Conservation (phyloP, 2,329 filamentous ascomycete species). For the Ramichloridium luteum region DNA sequence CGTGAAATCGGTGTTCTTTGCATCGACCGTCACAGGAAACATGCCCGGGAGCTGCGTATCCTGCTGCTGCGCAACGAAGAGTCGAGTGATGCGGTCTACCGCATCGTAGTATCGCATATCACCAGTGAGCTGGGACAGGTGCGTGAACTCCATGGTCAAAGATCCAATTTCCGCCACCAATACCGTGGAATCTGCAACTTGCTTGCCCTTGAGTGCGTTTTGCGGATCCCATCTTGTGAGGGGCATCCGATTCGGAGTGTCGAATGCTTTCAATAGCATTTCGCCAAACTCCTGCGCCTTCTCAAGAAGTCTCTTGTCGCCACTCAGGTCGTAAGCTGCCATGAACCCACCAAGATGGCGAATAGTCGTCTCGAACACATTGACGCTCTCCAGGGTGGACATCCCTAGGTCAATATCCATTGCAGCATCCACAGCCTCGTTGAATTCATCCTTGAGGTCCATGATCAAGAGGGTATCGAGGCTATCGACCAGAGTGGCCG, state of each 20-base stretch:
- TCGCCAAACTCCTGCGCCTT: slow-evolving; percentile 28
- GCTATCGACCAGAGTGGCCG: slow-evolving; percentile 34
- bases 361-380: slow-evolving; percentile 40
- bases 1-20: slow-evolving; percentile 29
- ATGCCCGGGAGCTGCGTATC: slow-evolving; percentile 35
- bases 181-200: slow-evolving; percentile 29
- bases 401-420: slow-evolving; percentile 33
- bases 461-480: slow-evolving; percentile 38
- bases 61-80: slow-evolving; percentile 31
- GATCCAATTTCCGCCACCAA: slow-evolving; percentile 37
- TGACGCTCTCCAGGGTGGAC: slow-evolving; percentile 28
- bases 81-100: slow-evolving; percentile 30
- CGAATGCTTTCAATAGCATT: slow-evolving; percentile 37
- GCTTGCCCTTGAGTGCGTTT: slow-evolving; percentile 26
- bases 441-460: slow-evolving; percentile 36
- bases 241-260: slow-evolving; percentile 35
- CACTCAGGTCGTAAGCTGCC: slow-evolving; percentile 26
- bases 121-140: slow-evolving; percentile 33
- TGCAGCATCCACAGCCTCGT: slow-evolving; percentile 32
- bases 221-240: slow-evolving; percentile 35
- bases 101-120: slow-evolving; percentile 37
- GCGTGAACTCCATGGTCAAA: slow-evolving; percentile 37
- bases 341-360: slow-evolving; percentile 28
- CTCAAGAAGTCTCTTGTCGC: slow-evolving; percentile 23
- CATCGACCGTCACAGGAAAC: slow-evolving; percentile 37